Percentiles rank a stretch among this genome's conserved stretches.
Evolutionary conservation across 225 moss, liverwort and hornwort species (phyloP).

Genomic region (Ulota crispa): DNA sequence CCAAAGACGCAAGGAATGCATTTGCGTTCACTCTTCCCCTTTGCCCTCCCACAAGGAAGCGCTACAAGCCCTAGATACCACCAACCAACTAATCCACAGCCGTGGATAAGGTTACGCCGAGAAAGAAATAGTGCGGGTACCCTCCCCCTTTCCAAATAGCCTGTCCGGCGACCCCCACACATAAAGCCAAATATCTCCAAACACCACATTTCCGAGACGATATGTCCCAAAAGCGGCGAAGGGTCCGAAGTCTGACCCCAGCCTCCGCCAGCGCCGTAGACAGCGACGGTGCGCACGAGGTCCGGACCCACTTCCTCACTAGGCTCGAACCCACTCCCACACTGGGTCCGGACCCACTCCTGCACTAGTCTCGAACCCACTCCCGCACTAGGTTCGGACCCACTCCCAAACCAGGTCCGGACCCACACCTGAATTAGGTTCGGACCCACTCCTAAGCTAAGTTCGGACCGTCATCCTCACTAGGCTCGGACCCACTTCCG

Average conservation of each 20-base stretch:
- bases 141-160: neutral
- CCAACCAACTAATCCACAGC: neutral
- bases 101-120: constrained; percentile 28
- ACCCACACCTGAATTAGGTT: neutral
- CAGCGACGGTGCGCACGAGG: constrained; percentile 8
- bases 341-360: neutral
- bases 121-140: neutral
- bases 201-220: neutral
- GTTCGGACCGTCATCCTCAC: accelerated
- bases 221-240: neutral
- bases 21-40: neutral
- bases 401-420: constrained; percentile 28
- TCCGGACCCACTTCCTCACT: neutral
- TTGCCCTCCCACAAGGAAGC: neutral
- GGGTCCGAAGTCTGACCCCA: neutral
- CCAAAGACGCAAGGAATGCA: neutral
- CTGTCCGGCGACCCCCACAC: neutral
- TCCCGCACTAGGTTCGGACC: neutral
- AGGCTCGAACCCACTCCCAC: neutral
- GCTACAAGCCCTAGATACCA: neutral
- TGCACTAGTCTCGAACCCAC: neutral
- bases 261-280: constrained; percentile 12
- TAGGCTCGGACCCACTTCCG: neutral
- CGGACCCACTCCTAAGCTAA: neutral
- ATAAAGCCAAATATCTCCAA: neutral